Percentiles rank a stretch among this genome's conserved stretches.
phyloP scores from a whole-genome alignment of 2,329 filamentous ascomycete species.

The Neopestalotiopsis clavispora region DNA sequence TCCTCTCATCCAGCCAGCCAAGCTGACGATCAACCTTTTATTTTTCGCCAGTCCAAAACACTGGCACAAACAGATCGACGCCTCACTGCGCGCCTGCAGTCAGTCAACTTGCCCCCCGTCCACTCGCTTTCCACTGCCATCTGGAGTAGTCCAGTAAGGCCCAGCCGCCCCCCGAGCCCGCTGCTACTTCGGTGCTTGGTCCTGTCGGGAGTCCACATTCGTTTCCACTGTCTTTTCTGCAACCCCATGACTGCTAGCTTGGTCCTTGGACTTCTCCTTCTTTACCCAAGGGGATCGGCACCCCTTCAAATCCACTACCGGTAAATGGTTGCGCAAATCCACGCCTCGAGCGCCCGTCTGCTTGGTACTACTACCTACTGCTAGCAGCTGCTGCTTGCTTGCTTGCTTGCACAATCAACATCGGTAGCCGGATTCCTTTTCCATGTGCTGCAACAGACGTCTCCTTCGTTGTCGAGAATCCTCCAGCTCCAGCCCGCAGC shows the following conservation, averaged over 20 bases:
- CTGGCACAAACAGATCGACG: slow-evolving; percentile 3
- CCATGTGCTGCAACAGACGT: not conserved
- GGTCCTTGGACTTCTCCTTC: slow-evolving; percentile 9
- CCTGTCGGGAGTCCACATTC: slow-evolving; percentile 15
- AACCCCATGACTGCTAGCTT: slow-evolving; percentile 10
- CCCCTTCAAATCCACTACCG: slow-evolving; percentile 12
- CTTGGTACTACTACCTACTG: not conserved
- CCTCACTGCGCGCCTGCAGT: not conserved
- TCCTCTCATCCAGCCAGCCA: not conserved
- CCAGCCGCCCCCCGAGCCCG: not conserved
- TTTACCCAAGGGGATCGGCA: slow-evolving; percentile 12
- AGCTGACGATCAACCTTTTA: not conserved
- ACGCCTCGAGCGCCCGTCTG: not conserved
- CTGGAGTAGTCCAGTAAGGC: not conserved
- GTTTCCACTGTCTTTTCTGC: slow-evolving; percentile 15
- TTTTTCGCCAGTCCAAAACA: not conserved
- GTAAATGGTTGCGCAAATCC: slow-evolving; percentile 6
- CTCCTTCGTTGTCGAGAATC: not conserved
- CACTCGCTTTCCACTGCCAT: not conserved
- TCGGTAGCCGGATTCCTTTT: not conserved
- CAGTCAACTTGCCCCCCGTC: not conserved
- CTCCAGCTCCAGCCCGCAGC: not conserved
- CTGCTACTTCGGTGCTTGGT: slow-evolving; percentile 15
- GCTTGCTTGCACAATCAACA: not conserved
- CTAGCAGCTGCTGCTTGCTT: not conserved